phyloP scores from a whole-genome alignment of 2,329 filamentous ascomycete species.

The Ceratocystis cubensis region DNA sequence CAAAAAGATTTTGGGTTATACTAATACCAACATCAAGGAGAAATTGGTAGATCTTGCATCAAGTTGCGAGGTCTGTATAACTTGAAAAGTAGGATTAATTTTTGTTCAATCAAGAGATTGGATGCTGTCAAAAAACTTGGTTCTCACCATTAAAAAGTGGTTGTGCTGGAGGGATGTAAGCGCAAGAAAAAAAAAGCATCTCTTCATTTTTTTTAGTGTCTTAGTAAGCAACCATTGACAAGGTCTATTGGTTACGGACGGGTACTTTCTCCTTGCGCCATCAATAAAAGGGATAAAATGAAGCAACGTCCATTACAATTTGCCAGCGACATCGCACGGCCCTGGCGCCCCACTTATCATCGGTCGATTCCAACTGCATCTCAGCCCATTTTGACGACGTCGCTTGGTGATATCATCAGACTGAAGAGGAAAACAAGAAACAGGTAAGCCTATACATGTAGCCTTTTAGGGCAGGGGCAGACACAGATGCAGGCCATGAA shows the following conservation, averaged over 20 bases:
- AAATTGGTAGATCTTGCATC: neutral
- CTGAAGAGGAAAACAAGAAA: constrained; percentile 3
- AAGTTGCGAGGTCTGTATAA: neutral
- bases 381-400: constrained; percentile 22
- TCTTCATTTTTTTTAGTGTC: neutral
- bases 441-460: constrained; percentile 5
- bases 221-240: neutral
- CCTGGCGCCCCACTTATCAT: constrained; percentile 18
- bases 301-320: constrained; percentile 14
- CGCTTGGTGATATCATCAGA: constrained; percentile 19
- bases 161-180: neutral
- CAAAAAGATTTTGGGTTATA: neutral
- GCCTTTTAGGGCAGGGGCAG: neutral
- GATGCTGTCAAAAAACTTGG: neutral
- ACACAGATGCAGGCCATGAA: neutral
- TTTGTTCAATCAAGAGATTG: neutral
- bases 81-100: neutral
- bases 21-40: neutral
- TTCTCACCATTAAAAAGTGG: neutral
- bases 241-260: neutral
- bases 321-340: constrained; percentile 17
- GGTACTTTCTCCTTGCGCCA: neutral
- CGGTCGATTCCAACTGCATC: constrained; percentile 20
- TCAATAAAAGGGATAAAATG: neutral
- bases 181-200: neutral